These are phyloP conservation scores for Eucalyptus sp. DNA, from an alignment of 345 rosid species.

Conservation along the genomic window DNA sequence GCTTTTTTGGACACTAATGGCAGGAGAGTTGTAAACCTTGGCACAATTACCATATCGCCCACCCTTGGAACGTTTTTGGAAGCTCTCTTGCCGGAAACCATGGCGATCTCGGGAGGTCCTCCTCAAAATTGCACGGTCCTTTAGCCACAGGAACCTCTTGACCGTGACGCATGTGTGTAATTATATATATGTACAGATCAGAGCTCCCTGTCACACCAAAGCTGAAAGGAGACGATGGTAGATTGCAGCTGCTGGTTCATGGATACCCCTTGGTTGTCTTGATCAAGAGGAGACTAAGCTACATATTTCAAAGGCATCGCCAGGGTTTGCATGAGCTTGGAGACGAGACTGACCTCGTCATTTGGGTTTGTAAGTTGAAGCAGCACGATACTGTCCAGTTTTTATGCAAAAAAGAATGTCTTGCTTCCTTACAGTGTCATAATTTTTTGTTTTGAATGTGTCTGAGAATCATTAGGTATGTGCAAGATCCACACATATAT, in stretches of 20 bases:
- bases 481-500: not conserved
- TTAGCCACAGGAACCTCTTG: no score
- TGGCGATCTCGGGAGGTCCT: no score
- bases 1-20: no score
- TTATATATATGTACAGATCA: not conserved
- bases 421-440: not conserved
- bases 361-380: not conserved
- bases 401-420: not conserved
- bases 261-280: conserved; percentile 16
- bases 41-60: rapidly evolving
- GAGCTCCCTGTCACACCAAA: conserved; percentile 16
- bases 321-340: conserved; percentile 58
- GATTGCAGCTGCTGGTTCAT: conserved; percentile 51
- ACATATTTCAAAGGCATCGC: not conserved
- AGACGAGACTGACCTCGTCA: conserved; percentile 26
- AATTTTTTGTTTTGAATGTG: not conserved
- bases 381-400: not conserved
- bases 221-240: conserved; percentile 31
- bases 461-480: not conserved
- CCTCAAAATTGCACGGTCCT: no score
- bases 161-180: not conserved
- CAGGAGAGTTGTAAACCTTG: no score
- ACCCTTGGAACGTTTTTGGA: no score
- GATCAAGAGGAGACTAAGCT: not conserved
- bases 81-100: no score